Evolutionary conservation across 441 rosid genomes (phyloP).

Genomic region (Melastoma candidum): DNA sequence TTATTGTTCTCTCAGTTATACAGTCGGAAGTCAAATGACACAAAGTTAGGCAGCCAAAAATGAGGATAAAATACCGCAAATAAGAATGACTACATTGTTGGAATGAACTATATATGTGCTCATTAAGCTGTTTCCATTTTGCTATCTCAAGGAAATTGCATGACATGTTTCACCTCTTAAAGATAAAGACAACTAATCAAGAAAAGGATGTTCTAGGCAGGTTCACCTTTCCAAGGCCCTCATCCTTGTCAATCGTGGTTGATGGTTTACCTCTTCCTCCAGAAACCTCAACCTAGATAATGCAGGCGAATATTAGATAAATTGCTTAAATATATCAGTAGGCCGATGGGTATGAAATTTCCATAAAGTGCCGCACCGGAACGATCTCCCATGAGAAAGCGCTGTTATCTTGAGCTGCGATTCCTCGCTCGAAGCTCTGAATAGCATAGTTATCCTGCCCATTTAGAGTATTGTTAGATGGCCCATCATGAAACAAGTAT

Average conservation of each 20-base stretch:
- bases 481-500: conserved; percentile 1
- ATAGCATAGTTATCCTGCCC: conserved; percentile 77
- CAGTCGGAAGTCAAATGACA: no score
- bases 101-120: no score
- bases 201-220: no score
- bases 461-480: neutral
- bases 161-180: no score
- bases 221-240: conserved; percentile 89
- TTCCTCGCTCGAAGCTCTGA: conserved; percentile 96
- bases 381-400: conserved; percentile 93
- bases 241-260: conserved; percentile 77
- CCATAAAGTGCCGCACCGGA: conserved; percentile 40
- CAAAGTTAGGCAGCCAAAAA: no score
- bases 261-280: conserved; percentile 94
- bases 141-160: no score
- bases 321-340: neutral
- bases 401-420: conserved; percentile 80
- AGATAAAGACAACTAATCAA: no score
- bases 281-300: conserved; percentile 78
- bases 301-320: conserved; percentile 11
- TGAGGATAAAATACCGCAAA: no score
- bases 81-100: no score
- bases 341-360: no score
- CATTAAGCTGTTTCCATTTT: no score
- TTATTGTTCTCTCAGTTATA: neutral